Evolutionary conservation across 306 rosid species (phyloP), one percentile per base, ranked within the genome.

Genomic region (Malus sylvestris): DNA sequence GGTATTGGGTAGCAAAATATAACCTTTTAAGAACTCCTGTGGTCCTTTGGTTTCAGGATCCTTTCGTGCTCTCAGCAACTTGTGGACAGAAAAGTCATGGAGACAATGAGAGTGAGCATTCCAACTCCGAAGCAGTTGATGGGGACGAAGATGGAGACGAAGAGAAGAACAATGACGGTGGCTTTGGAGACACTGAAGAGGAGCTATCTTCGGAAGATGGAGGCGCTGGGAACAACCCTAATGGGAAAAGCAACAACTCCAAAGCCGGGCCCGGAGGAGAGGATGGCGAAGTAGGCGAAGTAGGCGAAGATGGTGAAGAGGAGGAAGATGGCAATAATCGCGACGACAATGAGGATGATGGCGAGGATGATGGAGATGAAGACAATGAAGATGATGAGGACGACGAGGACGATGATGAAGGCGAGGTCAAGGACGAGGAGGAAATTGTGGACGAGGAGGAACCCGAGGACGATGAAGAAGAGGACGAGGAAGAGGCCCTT

Each of bases 401-500:
- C 0, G 70, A 58, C 0, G 42, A 38, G 9, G 59, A 74, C 4
- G 79, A 78, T 5, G 73, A 74, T 0, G 81, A 72, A 2, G 68
- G 72, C 1, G 81, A 74, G 1, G 81, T 38, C 12, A 73, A 73
- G n/a, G 82, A 79, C 1, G 84, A 30, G 46, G 82, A 85, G 44
- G 88, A 76, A 15, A 42, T 23, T 35, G 83, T 44, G 13, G 80
- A 64, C 1, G 81, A 75, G 18, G 62, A 75, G 1, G 76, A 76
- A 15, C 68, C 32, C 0, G 76, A 71, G 19, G 77, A 83, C 25
- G 78, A 38, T 5, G 76, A 78, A 25, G 88, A 85, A 25, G 87
- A 80, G 9, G 87, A 81, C 1, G 89, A 81, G 8, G 87, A 80
- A 58, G 84, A 79, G 58, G 76, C 86, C 22, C 83, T 86, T 29